Percentiles rank a stretch among this genome's conserved stretches.
phyloP scores from a whole-genome alignment of 2,329 filamentous ascomycete species.

The Botrytis galanthina region DNA sequence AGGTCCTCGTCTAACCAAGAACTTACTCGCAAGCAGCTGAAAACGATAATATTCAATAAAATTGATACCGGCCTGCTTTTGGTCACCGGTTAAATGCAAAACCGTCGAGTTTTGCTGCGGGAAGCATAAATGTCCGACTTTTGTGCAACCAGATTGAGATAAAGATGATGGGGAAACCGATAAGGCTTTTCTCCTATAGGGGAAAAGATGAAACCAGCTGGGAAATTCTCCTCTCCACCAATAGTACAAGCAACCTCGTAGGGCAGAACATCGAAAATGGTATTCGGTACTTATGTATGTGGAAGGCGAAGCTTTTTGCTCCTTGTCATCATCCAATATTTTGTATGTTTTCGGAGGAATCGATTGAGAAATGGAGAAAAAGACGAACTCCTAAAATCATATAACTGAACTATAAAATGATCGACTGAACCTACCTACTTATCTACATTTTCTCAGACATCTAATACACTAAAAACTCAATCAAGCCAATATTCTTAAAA shows the following conservation, averaged over 20 bases:
- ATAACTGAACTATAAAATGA: conserved; percentile 1
- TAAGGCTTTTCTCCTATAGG: background rate
- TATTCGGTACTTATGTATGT: conserved; percentile 14
- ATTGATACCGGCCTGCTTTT: background rate
- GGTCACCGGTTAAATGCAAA: background rate
- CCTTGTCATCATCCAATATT: conserved; percentile 6
- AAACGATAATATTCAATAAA: background rate
- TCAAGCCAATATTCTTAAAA: background rate
- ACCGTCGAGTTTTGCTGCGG: background rate
- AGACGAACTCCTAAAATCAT: background rate
- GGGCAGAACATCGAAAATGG: background rate
- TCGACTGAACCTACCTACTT: background rate
- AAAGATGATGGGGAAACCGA: conserved; percentile 8
- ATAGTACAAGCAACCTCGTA: background rate
- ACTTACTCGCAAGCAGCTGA: conserved; percentile 4
- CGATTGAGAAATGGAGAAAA: background rate
- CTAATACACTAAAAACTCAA: background rate
- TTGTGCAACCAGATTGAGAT: background rate
- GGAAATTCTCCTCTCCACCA: background rate
- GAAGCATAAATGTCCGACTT: background rate
- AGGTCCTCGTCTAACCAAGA: background rate
- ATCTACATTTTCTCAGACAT: background rate
- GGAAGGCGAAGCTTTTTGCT: conserved; percentile 5
- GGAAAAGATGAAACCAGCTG: background rate
- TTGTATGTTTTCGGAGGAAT: background rate